Percentiles rank a stretch among this genome's conserved stretches.
Conservation (phyloP, 2,329 filamentous ascomycete species). For the Ascochyta viciae-villosae region DNA sequence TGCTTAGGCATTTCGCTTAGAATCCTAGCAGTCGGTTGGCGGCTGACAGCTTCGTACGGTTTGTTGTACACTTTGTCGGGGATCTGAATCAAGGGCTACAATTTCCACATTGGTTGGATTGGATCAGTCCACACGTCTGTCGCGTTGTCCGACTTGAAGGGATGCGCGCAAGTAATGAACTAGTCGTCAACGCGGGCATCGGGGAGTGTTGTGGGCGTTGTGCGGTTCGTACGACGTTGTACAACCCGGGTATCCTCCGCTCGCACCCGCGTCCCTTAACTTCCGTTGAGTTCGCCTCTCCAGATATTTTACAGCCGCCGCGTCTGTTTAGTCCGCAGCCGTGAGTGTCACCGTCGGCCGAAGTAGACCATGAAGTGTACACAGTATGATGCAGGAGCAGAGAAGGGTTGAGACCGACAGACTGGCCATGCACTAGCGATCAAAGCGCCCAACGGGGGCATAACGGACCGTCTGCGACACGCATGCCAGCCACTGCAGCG, state of each 20-base stretch:
- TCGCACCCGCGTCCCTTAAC: constrained; percentile 1
- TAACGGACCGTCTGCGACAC: background rate
- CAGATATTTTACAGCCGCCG: background rate
- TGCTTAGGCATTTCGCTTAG: constrained; percentile 39
- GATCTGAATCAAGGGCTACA: background rate
- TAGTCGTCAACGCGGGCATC: background rate
- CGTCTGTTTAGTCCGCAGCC: background rate
- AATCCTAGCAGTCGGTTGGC: constrained; percentile 2
- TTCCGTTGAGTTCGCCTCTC: background rate
- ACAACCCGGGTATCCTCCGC: background rate
- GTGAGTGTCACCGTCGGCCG: background rate
- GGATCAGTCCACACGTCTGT: constrained; percentile 1
- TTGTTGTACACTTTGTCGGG: background rate
- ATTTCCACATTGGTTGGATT: constrained; percentile 1
- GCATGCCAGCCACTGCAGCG: background rate
- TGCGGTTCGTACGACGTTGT: constrained; percentile 3
- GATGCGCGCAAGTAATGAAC: background rate
- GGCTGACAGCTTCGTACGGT: background rate
- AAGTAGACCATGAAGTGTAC: background rate
- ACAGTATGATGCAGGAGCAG: background rate
- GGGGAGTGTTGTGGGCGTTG: background rate
- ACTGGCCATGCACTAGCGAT: background rate
- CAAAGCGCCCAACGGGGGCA: background rate
- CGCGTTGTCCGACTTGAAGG: constrained; percentile 12
- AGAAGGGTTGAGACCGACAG: background rate